Base-by-base conservation (phyloP, 768 basidiomycete genomes). In the Agaricus sinodeliciosus region DNA sequence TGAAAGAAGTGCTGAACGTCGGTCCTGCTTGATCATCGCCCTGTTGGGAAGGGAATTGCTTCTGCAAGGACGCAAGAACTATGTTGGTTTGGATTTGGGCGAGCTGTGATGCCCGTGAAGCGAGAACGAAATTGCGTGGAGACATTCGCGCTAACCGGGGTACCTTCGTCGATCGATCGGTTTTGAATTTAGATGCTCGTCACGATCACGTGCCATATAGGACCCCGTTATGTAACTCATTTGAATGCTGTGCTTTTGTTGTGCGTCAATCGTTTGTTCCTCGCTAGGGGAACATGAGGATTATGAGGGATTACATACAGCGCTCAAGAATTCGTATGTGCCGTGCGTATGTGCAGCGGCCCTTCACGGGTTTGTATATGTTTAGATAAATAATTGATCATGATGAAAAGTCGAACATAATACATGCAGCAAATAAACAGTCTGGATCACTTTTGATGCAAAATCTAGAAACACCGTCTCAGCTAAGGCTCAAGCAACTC, bases 21-120 rank as follows among this genome's bases (percentile, higher is more conserved):
- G 73, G 72, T 11, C 58, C 59, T 3, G 64, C 51, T n/a, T 25
- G 37, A 28, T 56, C 61, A 54, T 63, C 60, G 43, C 57, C 52
- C 48, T 80, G 76, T 6, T 65, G 54, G 37, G 71, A 61, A 9
- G 88, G 83, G 65, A 82, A 82, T 3, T 74, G 67, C 19, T 72
- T 66, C 40, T 78, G 69, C 50, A 97, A 79, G 3, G 78, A 71
- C 46, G 78, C 79, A 49, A 84, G 72, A 40, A 94, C 92, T 50
- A 81, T 78, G 63, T 90, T 82, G 15, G 94, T 92, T 68, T 98
- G 95, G 60, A 91, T 78, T 67, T 90, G 82, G 4, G 95, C 94
- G 9, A 98, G 83, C 62, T 91, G 81, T 3, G 91, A 94, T 39
- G 81, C 81, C 36, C 95, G 79, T 9, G 94, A 94, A 41, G 93